Evolutionary conservation across 2,329 filamentous ascomycete genomes (phyloP).

Genomic region (Lachnellula suecica): DNA sequence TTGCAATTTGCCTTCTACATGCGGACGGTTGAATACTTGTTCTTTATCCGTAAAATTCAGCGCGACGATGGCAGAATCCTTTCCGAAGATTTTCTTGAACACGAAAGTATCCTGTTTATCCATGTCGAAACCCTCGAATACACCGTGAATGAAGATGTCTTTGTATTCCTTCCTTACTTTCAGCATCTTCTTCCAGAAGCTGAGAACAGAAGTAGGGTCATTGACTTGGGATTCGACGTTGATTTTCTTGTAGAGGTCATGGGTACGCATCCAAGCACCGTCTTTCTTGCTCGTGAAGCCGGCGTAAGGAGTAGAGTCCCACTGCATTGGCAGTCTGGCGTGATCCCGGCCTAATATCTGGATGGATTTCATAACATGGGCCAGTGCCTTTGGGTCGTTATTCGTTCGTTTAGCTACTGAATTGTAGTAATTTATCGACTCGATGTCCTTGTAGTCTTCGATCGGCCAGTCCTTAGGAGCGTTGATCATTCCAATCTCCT

Average conservation of each 20-base stretch:
- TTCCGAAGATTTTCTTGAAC: conserved; percentile 40
- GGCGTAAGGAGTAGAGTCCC: conserved; percentile 53
- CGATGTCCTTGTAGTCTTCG: conserved; percentile 48
- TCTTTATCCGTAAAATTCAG: conserved; percentile 46
- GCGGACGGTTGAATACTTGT: conserved; percentile 24
- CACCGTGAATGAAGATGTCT: conserved; percentile 60
- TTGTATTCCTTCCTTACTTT: conserved; percentile 45
- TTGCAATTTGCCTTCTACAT: conserved; percentile 29
- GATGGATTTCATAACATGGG: conserved; percentile 49
- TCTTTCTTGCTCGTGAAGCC: conserved; percentile 57
- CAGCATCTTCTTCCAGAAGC: conserved; percentile 32
- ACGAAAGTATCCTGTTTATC: conserved; percentile 45
- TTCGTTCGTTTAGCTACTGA: conserved; percentile 38
- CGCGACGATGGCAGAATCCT: conserved; percentile 38
- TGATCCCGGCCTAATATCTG: conserved; percentile 64
- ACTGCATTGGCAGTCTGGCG: conserved; percentile 67
- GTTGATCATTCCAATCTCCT: conserved; percentile 60
- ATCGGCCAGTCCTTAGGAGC: conserved; percentile 53
- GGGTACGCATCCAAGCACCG: conserved; percentile 60
- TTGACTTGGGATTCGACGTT: conserved; percentile 55
- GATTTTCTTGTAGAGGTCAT: conserved; percentile 51
- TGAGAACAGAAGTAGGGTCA: conserved; percentile 24
- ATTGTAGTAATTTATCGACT: conserved; percentile 48
- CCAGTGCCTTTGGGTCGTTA: conserved; percentile 40
- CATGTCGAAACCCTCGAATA: conserved; percentile 51